phyloP scores from a whole-genome alignment of 192 early-diverging fungal genomes.

The Mortierella hygrophila region DNA sequence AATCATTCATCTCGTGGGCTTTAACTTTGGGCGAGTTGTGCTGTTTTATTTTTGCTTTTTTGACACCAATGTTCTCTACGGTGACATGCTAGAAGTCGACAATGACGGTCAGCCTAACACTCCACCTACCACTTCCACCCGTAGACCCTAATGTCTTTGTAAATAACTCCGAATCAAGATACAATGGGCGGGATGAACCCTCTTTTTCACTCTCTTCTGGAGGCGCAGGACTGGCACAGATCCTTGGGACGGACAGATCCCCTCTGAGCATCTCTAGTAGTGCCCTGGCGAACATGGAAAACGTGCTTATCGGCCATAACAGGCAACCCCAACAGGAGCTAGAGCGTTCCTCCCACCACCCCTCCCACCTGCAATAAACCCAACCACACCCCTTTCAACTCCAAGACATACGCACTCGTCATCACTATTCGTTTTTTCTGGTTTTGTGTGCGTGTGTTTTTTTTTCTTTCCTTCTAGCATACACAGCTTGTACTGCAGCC shows the following conservation, averaged over 20 bases:
- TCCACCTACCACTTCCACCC: not conserved
- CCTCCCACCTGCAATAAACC: slow-evolving; percentile 1
- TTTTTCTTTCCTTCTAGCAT: not conserved
- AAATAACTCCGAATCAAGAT: slow-evolving; percentile 25
- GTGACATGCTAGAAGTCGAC: not conserved
- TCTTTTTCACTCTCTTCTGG: not conserved
- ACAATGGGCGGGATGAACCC: slow-evolving; percentile 1
- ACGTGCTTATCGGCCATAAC: slow-evolving; percentile 22
- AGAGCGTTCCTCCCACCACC: too few relatives aligned
- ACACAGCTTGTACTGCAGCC: too few relatives aligned
- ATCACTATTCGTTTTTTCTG: not conserved
- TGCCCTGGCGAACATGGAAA: slow-evolving; percentile 29
- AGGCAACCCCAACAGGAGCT: slow-evolving; percentile 15
- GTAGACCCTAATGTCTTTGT: slow-evolving; percentile 28
- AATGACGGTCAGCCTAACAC: not conserved
- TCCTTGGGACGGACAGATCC: slow-evolving; percentile 13
- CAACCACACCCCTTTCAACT: slow-evolving; percentile 7
- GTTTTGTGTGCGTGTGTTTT: not conserved
- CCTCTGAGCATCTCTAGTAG: slow-evolving; percentile 19
- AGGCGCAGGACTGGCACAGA: slow-evolving; percentile 12
- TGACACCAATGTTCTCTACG: not conserved
- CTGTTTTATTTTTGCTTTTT: not conserved
- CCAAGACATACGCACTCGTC: not conserved
- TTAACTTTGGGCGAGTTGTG: not conserved
- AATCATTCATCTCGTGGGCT: not conserved